Conservation (phyloP, 768 basidiomycete species). For the Lactarius psammicola region DNA sequence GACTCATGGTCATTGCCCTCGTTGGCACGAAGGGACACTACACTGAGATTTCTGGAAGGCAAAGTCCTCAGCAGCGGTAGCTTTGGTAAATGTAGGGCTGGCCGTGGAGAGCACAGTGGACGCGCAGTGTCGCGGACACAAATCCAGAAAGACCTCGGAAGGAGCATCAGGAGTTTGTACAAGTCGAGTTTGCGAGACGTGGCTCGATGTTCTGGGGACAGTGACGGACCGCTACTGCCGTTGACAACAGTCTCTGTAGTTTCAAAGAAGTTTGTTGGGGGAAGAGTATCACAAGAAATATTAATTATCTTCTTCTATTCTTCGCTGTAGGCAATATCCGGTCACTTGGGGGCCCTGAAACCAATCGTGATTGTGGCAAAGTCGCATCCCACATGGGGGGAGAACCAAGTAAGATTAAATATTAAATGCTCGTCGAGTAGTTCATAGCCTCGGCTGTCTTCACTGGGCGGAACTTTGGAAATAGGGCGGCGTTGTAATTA, state of each 20-base stretch:
- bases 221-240: constrained; percentile 9
- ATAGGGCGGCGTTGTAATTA: neutral
- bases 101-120: neutral
- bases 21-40: neutral
- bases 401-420: neutral
- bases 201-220: neutral
- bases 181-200: neutral
- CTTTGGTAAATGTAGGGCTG: neutral
- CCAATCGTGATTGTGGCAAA: neutral
- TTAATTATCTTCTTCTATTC: neutral
- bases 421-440: neutral
- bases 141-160: neutral
- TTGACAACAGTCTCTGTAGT: neutral
- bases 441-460: neutral
- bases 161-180: neutral
- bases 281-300: neutral
- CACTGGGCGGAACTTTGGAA: neutral
- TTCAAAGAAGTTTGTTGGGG: neutral
- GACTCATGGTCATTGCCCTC: neutral
- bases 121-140: neutral
- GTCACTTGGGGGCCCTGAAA: neutral
- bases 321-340: neutral
- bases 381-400: neutral
- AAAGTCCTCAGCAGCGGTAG: neutral
- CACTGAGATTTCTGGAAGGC: constrained; percentile 9